Conservation (phyloP, 805 yeast genomes). For the Blastobotrys terrestris region DNA sequence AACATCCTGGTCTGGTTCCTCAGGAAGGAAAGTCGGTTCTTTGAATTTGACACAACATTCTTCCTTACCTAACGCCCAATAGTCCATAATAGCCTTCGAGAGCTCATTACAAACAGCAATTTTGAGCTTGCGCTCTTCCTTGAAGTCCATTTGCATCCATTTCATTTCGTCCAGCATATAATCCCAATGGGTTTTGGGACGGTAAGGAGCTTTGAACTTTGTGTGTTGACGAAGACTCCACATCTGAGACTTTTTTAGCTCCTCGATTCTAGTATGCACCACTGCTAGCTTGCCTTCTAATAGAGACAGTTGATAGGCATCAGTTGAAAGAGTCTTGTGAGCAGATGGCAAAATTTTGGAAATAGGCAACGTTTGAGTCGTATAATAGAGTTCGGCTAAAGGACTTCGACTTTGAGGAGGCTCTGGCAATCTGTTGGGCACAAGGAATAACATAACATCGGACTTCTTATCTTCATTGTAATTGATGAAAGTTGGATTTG, state of each 20-base stretch:
- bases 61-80: constrained; percentile 67
- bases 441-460: constrained; percentile 24
- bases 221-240: constrained; percentile 91
- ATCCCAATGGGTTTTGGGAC: constrained; percentile 60
- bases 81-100: constrained; percentile 69
- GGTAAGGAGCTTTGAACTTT: constrained; percentile 59
- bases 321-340: constrained; percentile 81
- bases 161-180: constrained; percentile 65
- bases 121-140: constrained; percentile 63
- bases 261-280: constrained; percentile 85
- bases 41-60: constrained; percentile 54
- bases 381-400: constrained; percentile 76
- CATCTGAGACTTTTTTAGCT: constrained; percentile 73
- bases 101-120: constrained; percentile 61
- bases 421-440: constrained; percentile 32
- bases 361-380: constrained; percentile 82
- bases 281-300: constrained; percentile 90
- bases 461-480: constrained; percentile 13
- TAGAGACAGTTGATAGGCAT: constrained; percentile 74
- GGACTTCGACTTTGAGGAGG: constrained; percentile 35
- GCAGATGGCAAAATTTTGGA: constrained; percentile 76
- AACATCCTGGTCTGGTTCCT: constrained; percentile 7
- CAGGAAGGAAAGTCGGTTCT: constrained; percentile 34
- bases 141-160: constrained; percentile 78
- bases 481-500: constrained; percentile 9